phyloP scores from a whole-genome alignment of 306 rosid species.

The Morella rubra region DNA sequence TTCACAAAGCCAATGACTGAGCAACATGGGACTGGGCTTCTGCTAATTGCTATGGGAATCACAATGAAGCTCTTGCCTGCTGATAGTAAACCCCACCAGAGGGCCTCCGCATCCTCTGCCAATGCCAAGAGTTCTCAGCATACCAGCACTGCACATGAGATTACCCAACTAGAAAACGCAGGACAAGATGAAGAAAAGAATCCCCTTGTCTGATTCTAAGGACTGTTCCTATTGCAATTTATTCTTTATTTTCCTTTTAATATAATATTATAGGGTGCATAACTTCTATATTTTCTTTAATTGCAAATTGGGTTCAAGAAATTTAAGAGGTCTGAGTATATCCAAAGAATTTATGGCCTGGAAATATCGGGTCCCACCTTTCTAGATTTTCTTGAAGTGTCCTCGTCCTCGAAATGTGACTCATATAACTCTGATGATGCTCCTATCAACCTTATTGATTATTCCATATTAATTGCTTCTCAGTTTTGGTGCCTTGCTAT shows the following conservation, averaged over 20 bases:
- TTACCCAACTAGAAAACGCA: constrained; percentile 17
- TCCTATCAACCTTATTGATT: not conserved
- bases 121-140: constrained; percentile 28
- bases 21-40: constrained; percentile 82
- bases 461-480: not conserved
- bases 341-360: too few species aligned
- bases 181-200: constrained; percentile 57
- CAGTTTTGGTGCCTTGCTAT: not conserved
- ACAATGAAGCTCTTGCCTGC: constrained; percentile 86
- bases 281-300: not conserved
- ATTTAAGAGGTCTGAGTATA: not conserved
- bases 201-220: constrained; percentile 51
- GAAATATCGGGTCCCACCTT: not conserved
- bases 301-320: not conserved
- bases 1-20: constrained; percentile 94
- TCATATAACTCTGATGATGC: not conserved
- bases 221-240: constrained; percentile 9
- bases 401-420: not conserved
- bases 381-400: not conserved
- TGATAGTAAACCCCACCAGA: constrained; percentile 40
- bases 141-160: constrained; percentile 31
- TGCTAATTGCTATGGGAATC: constrained; percentile 91
- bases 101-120: constrained; percentile 32
- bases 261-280: not conserved
- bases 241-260: constrained; percentile 22